Conservation (phyloP, 2,329 filamentous ascomycete genomes). For the Cercospora sojina region DNA sequence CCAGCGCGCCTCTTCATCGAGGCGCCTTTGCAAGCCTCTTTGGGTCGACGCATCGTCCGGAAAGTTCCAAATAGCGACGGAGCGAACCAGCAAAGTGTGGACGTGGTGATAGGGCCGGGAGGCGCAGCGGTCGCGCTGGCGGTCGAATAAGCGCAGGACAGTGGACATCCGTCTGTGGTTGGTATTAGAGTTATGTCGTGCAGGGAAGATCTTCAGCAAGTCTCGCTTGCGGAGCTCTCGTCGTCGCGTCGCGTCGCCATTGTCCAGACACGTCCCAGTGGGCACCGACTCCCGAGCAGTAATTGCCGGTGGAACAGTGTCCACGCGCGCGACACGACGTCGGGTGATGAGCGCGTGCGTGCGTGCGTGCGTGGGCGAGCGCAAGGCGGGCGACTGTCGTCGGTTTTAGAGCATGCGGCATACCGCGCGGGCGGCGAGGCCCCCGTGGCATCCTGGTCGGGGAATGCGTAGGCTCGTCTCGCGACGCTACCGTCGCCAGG, state of each 20-base stretch:
- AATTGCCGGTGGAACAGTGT: background rate
- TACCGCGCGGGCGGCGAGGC: constrained; percentile 3
- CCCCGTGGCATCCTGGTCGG: constrained; percentile 6
- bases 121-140: background rate
- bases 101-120: background rate
- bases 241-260: background rate
- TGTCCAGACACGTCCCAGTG: background rate
- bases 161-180: background rate
- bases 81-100: background rate
- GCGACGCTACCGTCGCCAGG: background rate
- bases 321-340: constrained; percentile 2
- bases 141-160: background rate
- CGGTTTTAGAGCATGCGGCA: background rate
- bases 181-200: constrained; percentile 19
- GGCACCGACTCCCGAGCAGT: background rate
- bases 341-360: background rate
- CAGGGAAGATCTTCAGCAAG: constrained; percentile 14
- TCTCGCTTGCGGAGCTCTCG: constrained; percentile 16
- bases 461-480: too few relatives aligned
- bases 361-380: too few relatives aligned
- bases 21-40: background rate
- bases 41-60: background rate
- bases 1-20: background rate
- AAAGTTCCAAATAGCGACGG: background rate
- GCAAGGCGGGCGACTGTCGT: background rate